Conservation (phyloP, 1,284 basidiomycete genomes). For the Boletus subluridellus region DNA sequence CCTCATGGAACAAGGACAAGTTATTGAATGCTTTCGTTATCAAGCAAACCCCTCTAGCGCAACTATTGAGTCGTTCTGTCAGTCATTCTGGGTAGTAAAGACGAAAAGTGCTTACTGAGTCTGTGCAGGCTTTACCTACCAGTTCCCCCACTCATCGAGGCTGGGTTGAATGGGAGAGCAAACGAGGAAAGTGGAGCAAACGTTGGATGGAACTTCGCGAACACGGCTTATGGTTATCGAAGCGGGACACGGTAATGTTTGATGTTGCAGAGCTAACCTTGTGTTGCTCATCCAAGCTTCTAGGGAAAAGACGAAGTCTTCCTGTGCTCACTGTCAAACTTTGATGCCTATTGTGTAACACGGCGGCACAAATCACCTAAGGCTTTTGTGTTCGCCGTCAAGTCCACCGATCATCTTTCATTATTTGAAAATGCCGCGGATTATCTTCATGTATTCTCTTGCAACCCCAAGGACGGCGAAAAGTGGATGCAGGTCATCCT, state of each 20-base stretch:
- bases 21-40: constrained; percentile 74
- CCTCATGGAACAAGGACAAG: constrained; percentile 81
- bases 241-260: constrained; percentile 72
- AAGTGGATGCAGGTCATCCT: constrained; percentile 71
- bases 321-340: constrained; percentile 78
- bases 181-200: constrained; percentile 90
- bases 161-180: constrained; percentile 82
- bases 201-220: constrained; percentile 82
- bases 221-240: constrained; percentile 79
- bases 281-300: constrained; percentile 12
- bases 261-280: background rate
- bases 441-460: constrained; percentile 80
- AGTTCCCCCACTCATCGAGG: constrained; percentile 67
- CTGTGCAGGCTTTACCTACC: constrained; percentile 59
- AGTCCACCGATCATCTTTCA: constrained; percentile 80
- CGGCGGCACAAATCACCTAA: constrained; percentile 72
- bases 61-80: constrained; percentile 57
- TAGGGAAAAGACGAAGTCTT: constrained; percentile 81
- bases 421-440: constrained; percentile 83
- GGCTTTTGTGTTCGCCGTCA: constrained; percentile 77
- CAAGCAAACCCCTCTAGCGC: constrained; percentile 64
- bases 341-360: constrained; percentile 78
- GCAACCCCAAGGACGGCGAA: constrained; percentile 65
- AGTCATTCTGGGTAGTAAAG: constrained; percentile 27
- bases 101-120: constrained; percentile 9